These are phyloP conservation scores for Farysia itapuensis DNA, from an alignment of 1,284 basidiomycete genomes.

Conservation along the genomic window DNA sequence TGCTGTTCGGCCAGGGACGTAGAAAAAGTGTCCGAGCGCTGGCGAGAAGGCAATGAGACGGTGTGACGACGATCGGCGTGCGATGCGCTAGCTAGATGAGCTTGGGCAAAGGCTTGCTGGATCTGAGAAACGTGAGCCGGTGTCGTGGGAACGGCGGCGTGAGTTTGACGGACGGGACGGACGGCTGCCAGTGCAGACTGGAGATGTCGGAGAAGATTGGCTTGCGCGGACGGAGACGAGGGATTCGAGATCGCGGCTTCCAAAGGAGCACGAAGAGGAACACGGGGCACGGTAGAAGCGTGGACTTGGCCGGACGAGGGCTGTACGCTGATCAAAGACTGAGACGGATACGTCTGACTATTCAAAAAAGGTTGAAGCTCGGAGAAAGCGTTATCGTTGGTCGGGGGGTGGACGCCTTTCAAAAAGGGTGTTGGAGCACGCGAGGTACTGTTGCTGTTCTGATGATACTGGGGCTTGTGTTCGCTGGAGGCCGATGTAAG, in stretches of 20 bases:
- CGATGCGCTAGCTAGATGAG: constrained; percentile 25
- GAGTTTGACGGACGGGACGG: constrained; percentile 14
- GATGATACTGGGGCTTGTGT: constrained; percentile 7
- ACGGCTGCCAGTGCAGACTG: constrained; percentile 28
- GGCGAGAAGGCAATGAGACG: constrained; percentile 9
- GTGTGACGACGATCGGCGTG: constrained; percentile 30
- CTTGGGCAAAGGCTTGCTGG: constrained; percentile 28
- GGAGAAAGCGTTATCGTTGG: constrained; percentile 26
- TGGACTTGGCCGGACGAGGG: not conserved
- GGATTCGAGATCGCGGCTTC: constrained; percentile 42
- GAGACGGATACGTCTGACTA: not conserved
- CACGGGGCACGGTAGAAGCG: not conserved
- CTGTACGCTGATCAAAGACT: not conserved
- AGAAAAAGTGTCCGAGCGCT: constrained; percentile 1
- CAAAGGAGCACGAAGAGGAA: constrained; percentile 30
- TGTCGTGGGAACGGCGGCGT: constrained; percentile 3
- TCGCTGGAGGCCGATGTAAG: constrained; percentile 17
- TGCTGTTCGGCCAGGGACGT: constrained; percentile 14
- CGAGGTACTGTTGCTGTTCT: constrained; percentile 13
- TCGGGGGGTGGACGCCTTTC: constrained; percentile 38
- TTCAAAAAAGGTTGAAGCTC: constrained; percentile 20
- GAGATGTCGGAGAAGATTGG: constrained; percentile 25
- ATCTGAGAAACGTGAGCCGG: constrained; percentile 8
- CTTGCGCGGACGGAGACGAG: constrained; percentile 35
- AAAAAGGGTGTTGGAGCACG: constrained; percentile 31